phyloP scores from a whole-genome alignment of 2,329 filamentous ascomycete species.

The Diaporthe destruens region DNA sequence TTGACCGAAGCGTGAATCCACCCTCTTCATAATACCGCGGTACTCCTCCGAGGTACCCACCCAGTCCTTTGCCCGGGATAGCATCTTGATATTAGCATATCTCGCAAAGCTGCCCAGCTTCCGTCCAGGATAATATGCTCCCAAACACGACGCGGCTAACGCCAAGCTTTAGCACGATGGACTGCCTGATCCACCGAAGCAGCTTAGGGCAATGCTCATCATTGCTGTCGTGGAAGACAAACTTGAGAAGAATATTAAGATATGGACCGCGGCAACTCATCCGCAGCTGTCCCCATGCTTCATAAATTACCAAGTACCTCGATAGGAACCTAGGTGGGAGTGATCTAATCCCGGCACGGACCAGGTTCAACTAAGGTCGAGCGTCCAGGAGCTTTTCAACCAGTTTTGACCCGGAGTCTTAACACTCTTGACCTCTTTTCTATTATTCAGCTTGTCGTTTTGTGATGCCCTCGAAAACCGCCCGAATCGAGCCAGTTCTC shows the following conservation, averaged over 20 bases:
- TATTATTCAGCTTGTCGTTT: too few relatives aligned
- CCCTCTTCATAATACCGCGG: background rate
- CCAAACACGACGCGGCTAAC: slow-evolving; percentile 9
- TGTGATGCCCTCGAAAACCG: too few relatives aligned
- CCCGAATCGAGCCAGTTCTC: too few relatives aligned
- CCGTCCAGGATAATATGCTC: slow-evolving; percentile 3
- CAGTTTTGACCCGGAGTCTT: too few relatives aligned
- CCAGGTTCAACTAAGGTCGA: too few relatives aligned
- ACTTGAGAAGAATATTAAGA: slow-evolving; percentile 4
- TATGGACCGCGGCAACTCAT: background rate
- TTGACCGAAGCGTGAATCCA: background rate
- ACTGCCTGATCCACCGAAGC: background rate
- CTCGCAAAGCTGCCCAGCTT: slow-evolving; percentile 4
- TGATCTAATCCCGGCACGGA: too few relatives aligned
- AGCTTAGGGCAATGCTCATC: background rate
- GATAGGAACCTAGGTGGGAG: too few relatives aligned
- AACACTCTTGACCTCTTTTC: too few relatives aligned
- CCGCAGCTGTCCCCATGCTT: slow-evolving; percentile 48
- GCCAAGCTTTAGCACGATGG: background rate
- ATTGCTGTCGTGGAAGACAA: slow-evolving; percentile 12
- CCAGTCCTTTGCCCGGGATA: background rate
- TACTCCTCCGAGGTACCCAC: slow-evolving; percentile 3
- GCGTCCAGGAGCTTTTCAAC: too few relatives aligned
- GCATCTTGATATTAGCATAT: slow-evolving; percentile 17
- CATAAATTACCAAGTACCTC: too few relatives aligned